Base-by-base conservation (phyloP, 2,329 filamentous ascomycete species). In the Arthrobotrys conoides region DNA sequence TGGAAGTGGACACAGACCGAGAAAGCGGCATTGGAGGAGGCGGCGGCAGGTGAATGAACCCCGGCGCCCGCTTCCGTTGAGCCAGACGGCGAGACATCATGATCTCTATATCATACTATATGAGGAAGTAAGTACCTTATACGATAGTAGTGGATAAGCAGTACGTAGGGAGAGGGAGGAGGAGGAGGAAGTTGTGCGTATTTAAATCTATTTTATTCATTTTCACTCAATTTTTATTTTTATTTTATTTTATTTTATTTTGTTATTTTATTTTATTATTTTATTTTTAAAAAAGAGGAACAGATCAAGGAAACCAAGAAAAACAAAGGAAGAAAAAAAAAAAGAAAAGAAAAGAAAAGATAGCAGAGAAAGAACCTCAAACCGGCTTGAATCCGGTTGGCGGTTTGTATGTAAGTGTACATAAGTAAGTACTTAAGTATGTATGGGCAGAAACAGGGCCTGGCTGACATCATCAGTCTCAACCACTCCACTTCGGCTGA, bases 31-130 rank as follows among this genome's bases (percentile, higher is more conserved):
- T 46, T 33, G 70, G 44, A 18, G n/a, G 12, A 12, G 71, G 53
- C 18, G 64, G 64, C 14, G 71, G 70, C 61, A 75, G 71, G 53
- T 68, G 71, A 55, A 75, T 75, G 71, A 75, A 75, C 18, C 71
- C 71, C 64, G 71, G 71, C 18, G 71, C 18, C 36, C 71, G 48
- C 22, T 69, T 75, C 46, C 71, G 44, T 46, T 68, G 71, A 2
- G 46, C 64, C n/a, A 75, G 36, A 4, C 38, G 38, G 12, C 71
- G 57, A 8, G 71, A 69, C 27, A 51, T 63, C 71, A 68, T 75
- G 9, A 9, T 18, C 41, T 51, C 18, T 8, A 12, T 36, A 12
- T 38, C 5, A n/a, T 36, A 4, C 10, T 46, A 12, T 36, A 36
- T 12, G 33, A 36, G 27, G n/a, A n/a, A n/a, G n/a, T n/a, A n/a